Evolutionary conservation across 345 rosid species (phyloP).

Genomic region (Boechera divaricarpa): DNA sequence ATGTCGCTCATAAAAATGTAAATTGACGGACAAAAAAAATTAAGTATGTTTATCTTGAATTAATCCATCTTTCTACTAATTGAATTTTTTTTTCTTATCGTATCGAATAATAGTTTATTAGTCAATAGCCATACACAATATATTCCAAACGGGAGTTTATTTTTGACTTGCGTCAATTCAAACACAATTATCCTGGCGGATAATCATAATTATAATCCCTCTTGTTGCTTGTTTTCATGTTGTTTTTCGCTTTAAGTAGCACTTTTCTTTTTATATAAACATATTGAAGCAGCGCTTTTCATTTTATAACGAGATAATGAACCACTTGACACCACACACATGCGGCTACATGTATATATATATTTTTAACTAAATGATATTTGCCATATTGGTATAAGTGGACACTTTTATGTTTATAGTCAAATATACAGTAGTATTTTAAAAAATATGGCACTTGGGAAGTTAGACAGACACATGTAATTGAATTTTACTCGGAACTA

Average conservation of each 20-base stretch:
- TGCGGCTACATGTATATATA: neutral
- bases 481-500: neutral
- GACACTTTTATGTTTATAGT: constrained; percentile 36
- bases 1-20: neutral
- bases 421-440: neutral
- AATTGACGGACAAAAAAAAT: neutral
- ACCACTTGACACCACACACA: constrained; percentile 37
- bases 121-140: neutral
- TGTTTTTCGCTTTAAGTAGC: constrained; percentile 11
- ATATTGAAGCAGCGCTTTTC: constrained; percentile 8
- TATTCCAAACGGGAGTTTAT: neutral
- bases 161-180: constrained; percentile 15
- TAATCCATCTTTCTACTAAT: neutral
- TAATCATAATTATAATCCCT: constrained; percentile 15
- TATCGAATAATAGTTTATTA: neutral
- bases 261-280: constrained; percentile 6
- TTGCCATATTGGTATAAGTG: constrained; percentile 9
- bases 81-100: neutral
- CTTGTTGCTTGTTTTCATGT: constrained; percentile 10
- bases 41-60: neutral
- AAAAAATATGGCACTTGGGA: constrained; percentile 7
- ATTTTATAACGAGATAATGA: constrained; percentile 1
- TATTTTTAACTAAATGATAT: constrained; percentile 10
- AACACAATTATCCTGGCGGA: constrained; percentile 31
- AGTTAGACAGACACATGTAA: neutral